Evolutionary conservation across 2,329 filamentous ascomycete species (phyloP), one percentile per base, ranked within the genome.

Genomic region (Knufia petricola): DNA sequence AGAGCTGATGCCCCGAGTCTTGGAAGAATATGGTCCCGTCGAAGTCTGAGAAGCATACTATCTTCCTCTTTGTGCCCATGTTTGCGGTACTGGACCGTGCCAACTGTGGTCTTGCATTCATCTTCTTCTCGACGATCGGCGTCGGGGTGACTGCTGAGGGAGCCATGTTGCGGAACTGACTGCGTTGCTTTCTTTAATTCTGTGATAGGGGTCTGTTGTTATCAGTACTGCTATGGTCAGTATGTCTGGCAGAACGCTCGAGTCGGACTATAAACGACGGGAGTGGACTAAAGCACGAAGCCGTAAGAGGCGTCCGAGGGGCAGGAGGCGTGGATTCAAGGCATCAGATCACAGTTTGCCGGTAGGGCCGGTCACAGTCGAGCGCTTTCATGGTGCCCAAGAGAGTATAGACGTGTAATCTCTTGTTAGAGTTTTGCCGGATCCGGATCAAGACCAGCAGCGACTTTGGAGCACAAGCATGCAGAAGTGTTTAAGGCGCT

Each of bases 11-110:
- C 38, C 82, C 82, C 1, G 78, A 83, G 57, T 82, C 78, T 70
- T 83, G 78, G 73, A 81, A 81, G 69, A 82, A 83, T 54, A 85
- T 85, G 3, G 81, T 84, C 53, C 81, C 81, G 62, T 84, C 81
- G 57, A 85, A 84, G 63, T 84, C 79, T 52, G 69, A 71, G 53
- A 71, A 70, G 53, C 67, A 68, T 45, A 70, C 65, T 28, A 71
- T 69, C 56, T 70, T 70, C 61, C 68, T 59, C 47, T 64, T 68
- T n/a, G 52, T 58, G 48, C 52, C 54, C 50, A 58, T 55, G 30
- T 56, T 58, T 40, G 56, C 53, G 49, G 58, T 55, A 30, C 50
- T 56, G 36, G 52, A 44, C 15, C 53, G 54, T 19, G 54, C 46
- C 28, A 59, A 13, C 26, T 17, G 17, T 26, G 51, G 52, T 24